Conservation (phyloP, 2,329 filamentous ascomycete species). For the Fusarium protoensiforme region DNA sequence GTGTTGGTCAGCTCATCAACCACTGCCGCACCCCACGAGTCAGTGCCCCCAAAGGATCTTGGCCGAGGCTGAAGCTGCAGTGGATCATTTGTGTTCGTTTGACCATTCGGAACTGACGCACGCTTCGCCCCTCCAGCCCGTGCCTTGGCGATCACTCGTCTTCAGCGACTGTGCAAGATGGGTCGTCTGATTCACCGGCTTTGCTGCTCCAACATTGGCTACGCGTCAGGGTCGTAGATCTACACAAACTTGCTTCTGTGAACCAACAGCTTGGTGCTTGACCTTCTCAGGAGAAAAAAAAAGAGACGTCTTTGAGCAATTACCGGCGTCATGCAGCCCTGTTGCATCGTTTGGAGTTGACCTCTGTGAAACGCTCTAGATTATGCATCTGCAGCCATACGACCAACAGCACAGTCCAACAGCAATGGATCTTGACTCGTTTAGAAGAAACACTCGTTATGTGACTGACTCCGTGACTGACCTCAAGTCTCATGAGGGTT, state of each 20-base stretch:
- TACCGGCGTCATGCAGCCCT: background rate
- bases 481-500: background rate
- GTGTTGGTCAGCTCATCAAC: background rate
- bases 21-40: background rate
- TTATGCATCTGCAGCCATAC: background rate
- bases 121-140: background rate
- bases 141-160: background rate
- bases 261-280: background rate
- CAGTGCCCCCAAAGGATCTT: background rate
- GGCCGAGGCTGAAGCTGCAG: background rate
- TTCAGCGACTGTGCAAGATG: background rate
- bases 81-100: background rate
- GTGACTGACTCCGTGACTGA: background rate
- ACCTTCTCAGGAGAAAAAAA: background rate
- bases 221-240: background rate
- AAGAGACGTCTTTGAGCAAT: background rate
- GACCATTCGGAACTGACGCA: background rate
- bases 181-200: background rate
- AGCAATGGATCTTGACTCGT: background rate
- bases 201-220: background rate
- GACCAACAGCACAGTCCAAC: background rate
- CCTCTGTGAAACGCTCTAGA: background rate
- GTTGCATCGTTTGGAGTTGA: background rate
- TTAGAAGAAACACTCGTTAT: background rate
- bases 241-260: background rate